Evolutionary conservation across 2,329 filamentous ascomycete species (phyloP), one percentile per base, ranked within the genome.

Genomic region (Fusarium guadeloupense): DNA sequence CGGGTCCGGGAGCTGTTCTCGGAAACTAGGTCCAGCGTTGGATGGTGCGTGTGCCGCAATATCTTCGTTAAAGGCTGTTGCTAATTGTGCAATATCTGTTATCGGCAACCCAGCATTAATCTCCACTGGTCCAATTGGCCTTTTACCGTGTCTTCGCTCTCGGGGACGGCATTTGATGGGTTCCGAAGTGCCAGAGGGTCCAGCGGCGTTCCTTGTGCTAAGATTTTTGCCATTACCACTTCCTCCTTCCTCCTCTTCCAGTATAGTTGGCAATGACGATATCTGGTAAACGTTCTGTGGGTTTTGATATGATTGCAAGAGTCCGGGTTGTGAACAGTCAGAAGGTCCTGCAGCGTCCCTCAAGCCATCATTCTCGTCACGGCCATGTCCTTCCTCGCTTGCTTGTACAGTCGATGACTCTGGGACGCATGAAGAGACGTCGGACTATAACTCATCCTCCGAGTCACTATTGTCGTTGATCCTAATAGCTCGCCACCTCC

Each of bases 401-500:
- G 59, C 59, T 38, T 21, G 31, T 10, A 41, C 30, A 38, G 39
- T 19, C 21, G 6, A 28, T 26, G 13, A 46, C 25, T 33, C 19
- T 43, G 37, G 21, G 33, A 41, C 31, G 31, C 21, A 42, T 44
- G 25, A 44, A 50, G 42, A 42, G 48, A 39, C 20, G 41, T 14
- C 23, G 50, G 54, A 44, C 64, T 79, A 80, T 40, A 78, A 79
- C n/a, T 83, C 81, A 44, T 92, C 89, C 47, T 93, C 90, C 26
- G 87, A 90, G 70, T 94, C 91, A 62, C 88, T 90, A 34, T 80
- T 76, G 40, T 94, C 90, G 64, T 95, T 90, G 3, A 90, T 87
- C 54, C 93, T 75, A 20, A 96, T 81, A 3, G 91, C 89, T 54
- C 92, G 85, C 75, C 93, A 96, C 63, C 91, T 82, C 57, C 92